Conservation (phyloP, 805 yeast genomes). For the Deakozyma indianensis region DNA sequence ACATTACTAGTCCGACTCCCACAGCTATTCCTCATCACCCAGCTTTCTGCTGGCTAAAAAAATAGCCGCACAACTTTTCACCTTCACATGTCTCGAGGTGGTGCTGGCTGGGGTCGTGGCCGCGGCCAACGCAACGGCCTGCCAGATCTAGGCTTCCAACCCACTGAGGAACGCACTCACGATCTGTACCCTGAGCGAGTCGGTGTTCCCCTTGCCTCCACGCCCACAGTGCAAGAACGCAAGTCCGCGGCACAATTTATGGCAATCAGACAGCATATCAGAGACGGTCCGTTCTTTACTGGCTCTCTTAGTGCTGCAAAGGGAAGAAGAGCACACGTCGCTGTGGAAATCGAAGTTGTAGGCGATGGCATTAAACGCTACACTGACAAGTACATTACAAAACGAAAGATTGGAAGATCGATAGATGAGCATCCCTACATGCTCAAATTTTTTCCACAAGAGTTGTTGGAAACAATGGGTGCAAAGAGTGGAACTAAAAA, state of each 20-base stretch:
- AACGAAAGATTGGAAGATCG: constrained; percentile 54
- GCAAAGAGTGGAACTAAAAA: constrained; percentile 34
- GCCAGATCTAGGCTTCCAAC: not conserved
- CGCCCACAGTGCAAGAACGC: not conserved
- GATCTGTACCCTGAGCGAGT: not conserved
- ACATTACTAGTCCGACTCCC: too few species aligned
- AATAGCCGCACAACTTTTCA: not conserved
- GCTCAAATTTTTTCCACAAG: constrained; percentile 60
- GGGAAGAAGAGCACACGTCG: constrained; percentile 11
- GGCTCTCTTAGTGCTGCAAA: constrained; percentile 7
- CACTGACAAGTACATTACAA: constrained; percentile 64
- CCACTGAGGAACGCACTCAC: not conserved
- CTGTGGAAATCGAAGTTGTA: constrained; percentile 6
- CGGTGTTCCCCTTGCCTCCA: not conserved
- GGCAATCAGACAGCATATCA: constrained; percentile 5
- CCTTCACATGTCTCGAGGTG: not conserved
- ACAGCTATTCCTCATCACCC: too few species aligned
- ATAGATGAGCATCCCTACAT: constrained; percentile 68
- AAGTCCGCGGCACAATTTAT: constrained; percentile 5
- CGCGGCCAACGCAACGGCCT: not conserved
- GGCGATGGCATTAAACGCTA: constrained; percentile 68
- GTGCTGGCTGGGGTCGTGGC: not conserved
- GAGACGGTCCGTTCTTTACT: constrained; percentile 13
- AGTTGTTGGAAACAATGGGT: constrained; percentile 60
- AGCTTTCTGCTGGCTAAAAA: too few species aligned